A percentile compares a stretch with the other conserved stretches of the same genome.
These are phyloP conservation scores for Talaromyces verruculosus DNA, from an alignment of 2,329 filamentous ascomycete species.

Conservation along the genomic window DNA sequence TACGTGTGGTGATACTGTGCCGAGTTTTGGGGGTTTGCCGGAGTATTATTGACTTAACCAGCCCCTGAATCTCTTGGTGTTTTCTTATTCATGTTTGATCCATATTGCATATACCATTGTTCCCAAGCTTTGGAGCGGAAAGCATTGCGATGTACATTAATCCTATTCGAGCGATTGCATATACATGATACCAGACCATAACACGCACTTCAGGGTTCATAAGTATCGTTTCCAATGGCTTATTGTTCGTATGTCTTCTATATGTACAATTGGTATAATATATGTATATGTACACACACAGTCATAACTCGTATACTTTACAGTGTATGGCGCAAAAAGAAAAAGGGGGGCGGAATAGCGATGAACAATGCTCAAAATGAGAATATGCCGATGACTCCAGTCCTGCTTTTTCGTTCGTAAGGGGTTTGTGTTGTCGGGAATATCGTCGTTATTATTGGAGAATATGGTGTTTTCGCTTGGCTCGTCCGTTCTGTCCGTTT, in stretches of 20 bases:
- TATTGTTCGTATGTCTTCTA: slow-evolving; percentile 10
- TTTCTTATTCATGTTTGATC: slow-evolving; percentile 5
- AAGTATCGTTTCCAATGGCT: neutral
- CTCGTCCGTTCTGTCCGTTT: neutral
- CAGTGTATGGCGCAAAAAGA: slow-evolving; percentile 15
- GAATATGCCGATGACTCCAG: neutral
- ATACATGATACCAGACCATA: neutral
- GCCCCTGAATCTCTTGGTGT: no score
- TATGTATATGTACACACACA: slow-evolving; percentile 20
- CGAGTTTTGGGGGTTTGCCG: slow-evolving; percentile 46
- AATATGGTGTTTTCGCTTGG: neutral
- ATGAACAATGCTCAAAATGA: neutral
- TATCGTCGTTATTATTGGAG: neutral
- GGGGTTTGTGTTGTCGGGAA: neutral
- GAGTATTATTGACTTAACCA: slow-evolving; percentile 50
- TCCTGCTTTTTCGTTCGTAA: slow-evolving; percentile 6
- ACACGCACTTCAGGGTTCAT: neutral
- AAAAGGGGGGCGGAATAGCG: neutral
- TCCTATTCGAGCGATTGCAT: neutral
- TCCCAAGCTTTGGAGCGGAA: neutral
- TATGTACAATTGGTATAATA: slow-evolving; percentile 21
- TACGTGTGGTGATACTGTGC: slow-evolving; percentile 57
- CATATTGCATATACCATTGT: neutral
- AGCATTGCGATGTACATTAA: neutral
- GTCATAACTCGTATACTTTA: slow-evolving; percentile 22